Conservation (phyloP, 1,284 basidiomycete genomes). For the Ustilago cynodontis region DNA sequence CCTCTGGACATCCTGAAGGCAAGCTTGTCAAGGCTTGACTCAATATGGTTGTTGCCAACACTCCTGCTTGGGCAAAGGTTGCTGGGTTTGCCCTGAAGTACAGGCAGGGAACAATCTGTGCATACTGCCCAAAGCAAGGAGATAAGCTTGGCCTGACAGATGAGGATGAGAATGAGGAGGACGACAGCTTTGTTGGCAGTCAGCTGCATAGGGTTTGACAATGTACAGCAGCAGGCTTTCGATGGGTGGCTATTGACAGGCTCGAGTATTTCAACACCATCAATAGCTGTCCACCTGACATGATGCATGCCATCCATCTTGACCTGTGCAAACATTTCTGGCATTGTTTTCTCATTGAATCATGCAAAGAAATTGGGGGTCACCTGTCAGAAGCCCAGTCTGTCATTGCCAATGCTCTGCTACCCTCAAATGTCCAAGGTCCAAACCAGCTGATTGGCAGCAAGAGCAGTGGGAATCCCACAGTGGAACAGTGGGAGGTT, state of each 20-base stretch:
- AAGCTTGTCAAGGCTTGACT: neutral
- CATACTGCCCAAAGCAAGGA: neutral
- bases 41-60: conserved; percentile 5
- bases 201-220: neutral
- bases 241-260: neutral
- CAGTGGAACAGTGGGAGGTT: neutral
- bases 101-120: neutral
- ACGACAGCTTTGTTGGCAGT: neutral
- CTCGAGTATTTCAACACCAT: conserved; percentile 8
- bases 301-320: conserved; percentile 18
- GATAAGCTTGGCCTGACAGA: neutral
- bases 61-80: conserved; percentile 9
- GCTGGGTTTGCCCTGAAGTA: neutral
- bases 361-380: conserved; percentile 1
- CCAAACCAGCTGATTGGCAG: conserved; percentile 4
- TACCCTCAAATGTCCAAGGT: neutral
- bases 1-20: neutral
- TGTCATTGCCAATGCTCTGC: neutral
- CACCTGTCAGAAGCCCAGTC: neutral
- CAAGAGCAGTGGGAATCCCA: neutral
- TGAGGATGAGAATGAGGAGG: neutral
- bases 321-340: conserved; percentile 18
- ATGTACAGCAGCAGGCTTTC: too few relatives aligned
- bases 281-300: conserved; percentile 1
- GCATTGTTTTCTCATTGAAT: conserved; percentile 3